Evolutionary conservation across 1,284 basidiomycete species (phyloP).

Genomic region (Coniophora puteana): DNA sequence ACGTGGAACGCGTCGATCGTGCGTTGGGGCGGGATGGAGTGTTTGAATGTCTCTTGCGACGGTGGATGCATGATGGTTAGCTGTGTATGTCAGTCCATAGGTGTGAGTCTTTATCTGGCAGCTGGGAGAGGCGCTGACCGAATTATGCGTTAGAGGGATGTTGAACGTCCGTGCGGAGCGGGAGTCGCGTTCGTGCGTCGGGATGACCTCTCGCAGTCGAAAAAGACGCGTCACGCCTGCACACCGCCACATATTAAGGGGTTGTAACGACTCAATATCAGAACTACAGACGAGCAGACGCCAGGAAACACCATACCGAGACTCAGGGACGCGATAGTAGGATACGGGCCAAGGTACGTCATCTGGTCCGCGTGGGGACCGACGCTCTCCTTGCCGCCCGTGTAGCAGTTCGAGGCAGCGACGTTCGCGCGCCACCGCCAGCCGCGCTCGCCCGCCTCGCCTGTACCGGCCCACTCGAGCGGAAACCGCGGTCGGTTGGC

Average conservation of each 20-base stretch:
- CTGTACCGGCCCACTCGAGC: slow-evolving; percentile 63
- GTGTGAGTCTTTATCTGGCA: not conserved
- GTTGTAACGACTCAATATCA: not conserved
- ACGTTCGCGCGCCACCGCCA: slow-evolving; percentile 83
- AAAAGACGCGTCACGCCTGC: slow-evolving; percentile 74
- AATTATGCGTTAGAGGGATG: slow-evolving; percentile 81
- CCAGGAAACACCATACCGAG: slow-evolving; percentile 53
- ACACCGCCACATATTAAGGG: slow-evolving; percentile 9
- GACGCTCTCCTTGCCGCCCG: slow-evolving; percentile 81
- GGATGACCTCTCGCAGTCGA: slow-evolving; percentile 72
- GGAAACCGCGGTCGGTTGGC: slow-evolving; percentile 57
- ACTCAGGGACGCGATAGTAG: slow-evolving; percentile 90
- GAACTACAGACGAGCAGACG: not conserved
- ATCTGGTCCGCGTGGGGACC: slow-evolving; percentile 82
- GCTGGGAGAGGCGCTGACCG: slow-evolving; percentile 40
- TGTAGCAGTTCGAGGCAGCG: slow-evolving; percentile 88
- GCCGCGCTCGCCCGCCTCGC: slow-evolving; percentile 28
- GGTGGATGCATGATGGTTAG: slow-evolving; percentile 91
- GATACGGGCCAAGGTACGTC: slow-evolving; percentile 85
- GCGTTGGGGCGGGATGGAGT: slow-evolving; percentile 72
- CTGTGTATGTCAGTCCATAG: slow-evolving; percentile 29
- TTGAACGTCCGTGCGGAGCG: slow-evolving; percentile 77
- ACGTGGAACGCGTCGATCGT: slow-evolving; percentile 78
- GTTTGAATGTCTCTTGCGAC: slow-evolving; percentile 88
- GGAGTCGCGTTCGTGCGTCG: slow-evolving; percentile 48